Conservation (phyloP, 2,329 filamentous ascomycete species). For the Cladorrhinum sp. region DNA sequence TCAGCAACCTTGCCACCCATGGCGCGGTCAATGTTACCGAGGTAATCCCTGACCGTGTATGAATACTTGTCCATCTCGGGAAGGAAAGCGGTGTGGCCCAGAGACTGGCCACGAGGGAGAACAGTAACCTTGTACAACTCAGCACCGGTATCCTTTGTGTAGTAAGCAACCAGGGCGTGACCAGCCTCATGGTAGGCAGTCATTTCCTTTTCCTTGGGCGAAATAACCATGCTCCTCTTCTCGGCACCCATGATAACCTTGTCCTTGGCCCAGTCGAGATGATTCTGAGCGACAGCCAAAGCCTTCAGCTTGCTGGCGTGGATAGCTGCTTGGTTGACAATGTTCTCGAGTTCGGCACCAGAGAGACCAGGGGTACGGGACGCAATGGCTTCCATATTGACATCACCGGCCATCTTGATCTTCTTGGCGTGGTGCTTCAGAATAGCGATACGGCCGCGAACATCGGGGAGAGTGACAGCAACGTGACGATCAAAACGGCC, state of each 20-base stretch:
- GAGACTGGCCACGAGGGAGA: slow-evolving; percentile 79
- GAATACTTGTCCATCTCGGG: slow-evolving; percentile 93
- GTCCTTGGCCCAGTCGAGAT: slow-evolving; percentile 97
- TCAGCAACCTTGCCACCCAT: slow-evolving; percentile 75
- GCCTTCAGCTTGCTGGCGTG: slow-evolving; percentile 88
- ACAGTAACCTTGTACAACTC: slow-evolving; percentile 97
- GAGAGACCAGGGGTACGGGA: slow-evolving; percentile 88
- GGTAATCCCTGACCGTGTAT: slow-evolving; percentile 77
- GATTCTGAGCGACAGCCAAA: slow-evolving; percentile 67
- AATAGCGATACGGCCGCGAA: slow-evolving; percentile 88
- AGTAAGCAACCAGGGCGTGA: slow-evolving; percentile 85
- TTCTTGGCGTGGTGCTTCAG: slow-evolving; percentile 92
- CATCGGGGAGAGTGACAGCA: slow-evolving; percentile 83
- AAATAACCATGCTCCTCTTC: slow-evolving; percentile 82
- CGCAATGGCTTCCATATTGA: slow-evolving; percentile 81
- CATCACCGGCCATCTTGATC: slow-evolving; percentile 74
- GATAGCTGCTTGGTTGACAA: slow-evolving; percentile 94
- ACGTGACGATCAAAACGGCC: slow-evolving; percentile 96
- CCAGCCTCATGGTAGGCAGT: slow-evolving; percentile 98
- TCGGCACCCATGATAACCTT: slow-evolving; percentile 97
- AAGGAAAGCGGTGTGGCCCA: slow-evolving; percentile 84
- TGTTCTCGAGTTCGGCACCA: slow-evolving; percentile 92
- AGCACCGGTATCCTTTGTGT: slow-evolving; percentile 67
- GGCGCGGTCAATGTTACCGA: slow-evolving; percentile 67
- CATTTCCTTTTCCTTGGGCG: slow-evolving; percentile 89